Percentiles rank a stretch among this genome's conserved stretches.
phyloP scores from a whole-genome alignment of 129 eudicot genomes.

The Silybum marianum region DNA sequence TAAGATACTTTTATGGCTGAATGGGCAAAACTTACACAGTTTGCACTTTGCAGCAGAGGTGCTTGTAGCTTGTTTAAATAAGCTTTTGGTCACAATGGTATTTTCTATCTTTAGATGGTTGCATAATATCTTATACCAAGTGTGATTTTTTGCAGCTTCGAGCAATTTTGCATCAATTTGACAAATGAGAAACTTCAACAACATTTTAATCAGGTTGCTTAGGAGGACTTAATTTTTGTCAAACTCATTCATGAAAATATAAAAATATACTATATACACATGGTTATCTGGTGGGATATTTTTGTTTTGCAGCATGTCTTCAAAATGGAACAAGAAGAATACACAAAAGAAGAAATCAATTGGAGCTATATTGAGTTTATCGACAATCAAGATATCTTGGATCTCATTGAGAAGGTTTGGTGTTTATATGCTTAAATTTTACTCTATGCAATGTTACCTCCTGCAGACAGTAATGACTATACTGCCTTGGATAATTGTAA shows the following conservation, averaged over 20 bases:
- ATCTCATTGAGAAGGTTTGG: conserved; percentile 97
- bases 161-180: conserved; percentile 98
- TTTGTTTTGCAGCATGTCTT: conserved; percentile 86
- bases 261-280: conserved; percentile 6
- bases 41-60: not conserved
- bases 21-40: not conserved
- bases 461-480: conserved; percentile 8
- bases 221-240: conserved; percentile 11
- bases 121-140: conserved; percentile 10
- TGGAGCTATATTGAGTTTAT: conserved; percentile 99
- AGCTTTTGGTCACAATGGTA: not conserved
- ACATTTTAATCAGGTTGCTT: conserved; percentile 95
- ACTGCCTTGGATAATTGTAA: not conserved
- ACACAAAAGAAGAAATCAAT: conserved; percentile 90
- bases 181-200: conserved; percentile 99
- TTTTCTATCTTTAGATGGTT: not conserved
- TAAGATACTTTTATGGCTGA: not conserved
- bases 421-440: conserved; percentile 18
- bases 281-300: not conserved
- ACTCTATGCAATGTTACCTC: not conserved
- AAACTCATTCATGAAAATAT: conserved; percentile 7
- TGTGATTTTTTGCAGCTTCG: conserved; percentile 65
- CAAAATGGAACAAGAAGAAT: conserved; percentile 99
- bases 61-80: not conserved
- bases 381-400: conserved; percentile 93